Evolutionary conservation across 768 basidiomycete genomes (phyloP).

Genomic region (Psilocybe cyanescens): DNA sequence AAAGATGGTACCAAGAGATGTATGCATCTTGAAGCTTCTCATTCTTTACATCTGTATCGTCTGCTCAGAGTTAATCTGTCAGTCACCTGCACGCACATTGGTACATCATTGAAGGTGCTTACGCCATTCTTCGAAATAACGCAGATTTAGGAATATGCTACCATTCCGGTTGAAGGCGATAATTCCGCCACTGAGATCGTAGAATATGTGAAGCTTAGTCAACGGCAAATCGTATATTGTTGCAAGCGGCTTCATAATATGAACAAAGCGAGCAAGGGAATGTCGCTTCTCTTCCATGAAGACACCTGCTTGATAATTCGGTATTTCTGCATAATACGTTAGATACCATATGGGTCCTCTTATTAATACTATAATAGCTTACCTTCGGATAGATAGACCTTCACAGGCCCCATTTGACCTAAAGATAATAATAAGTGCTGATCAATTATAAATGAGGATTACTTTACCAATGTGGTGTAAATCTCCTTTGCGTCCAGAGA

Average conservation of each 20-base stretch:
- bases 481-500: constrained; percentile 65
- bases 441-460: not conserved
- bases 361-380: constrained; percentile 5
- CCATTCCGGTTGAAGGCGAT: constrained; percentile 95
- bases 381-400: constrained; percentile 70
- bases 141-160: constrained; percentile 85
- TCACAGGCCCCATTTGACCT: constrained; percentile 67
- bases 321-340: constrained; percentile 50
- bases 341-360: not conserved
- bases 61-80: constrained; percentile 36
- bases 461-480: constrained; percentile 62
- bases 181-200: constrained; percentile 75
- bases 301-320: constrained; percentile 40
- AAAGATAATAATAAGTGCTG: constrained; percentile 2
- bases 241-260: constrained; percentile 67
- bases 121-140: constrained; percentile 91
- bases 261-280: constrained; percentile 71
- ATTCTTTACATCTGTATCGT: constrained; percentile 66
- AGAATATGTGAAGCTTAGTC: constrained; percentile 83
- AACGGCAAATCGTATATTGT: constrained; percentile 76
- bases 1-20: constrained; percentile 67
- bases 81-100: not conserved
- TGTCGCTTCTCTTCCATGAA: constrained; percentile 60
- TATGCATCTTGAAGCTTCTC: constrained; percentile 65
- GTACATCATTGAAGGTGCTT: constrained; percentile 34